phyloP scores from a whole-genome alignment of 2,329 filamentous ascomycete species.

The Periglandula ipomoeae region DNA sequence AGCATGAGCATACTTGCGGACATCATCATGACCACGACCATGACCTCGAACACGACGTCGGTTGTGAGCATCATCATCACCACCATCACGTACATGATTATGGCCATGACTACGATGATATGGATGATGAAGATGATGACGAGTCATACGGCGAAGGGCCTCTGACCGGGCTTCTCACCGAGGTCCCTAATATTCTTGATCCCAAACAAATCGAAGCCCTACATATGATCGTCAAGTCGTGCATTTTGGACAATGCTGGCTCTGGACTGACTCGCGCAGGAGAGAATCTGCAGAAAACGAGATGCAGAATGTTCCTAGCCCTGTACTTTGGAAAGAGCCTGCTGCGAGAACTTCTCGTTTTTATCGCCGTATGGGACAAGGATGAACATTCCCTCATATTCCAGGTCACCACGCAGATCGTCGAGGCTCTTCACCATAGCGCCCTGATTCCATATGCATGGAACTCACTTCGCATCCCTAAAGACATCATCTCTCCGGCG shows the following conservation, averaged over 20 bases:
- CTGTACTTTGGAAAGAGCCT: constrained; percentile 87
- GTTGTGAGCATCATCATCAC: constrained; percentile 21
- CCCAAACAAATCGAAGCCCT: constrained; percentile 93
- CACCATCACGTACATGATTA: constrained; percentile 29
- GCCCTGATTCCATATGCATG: constrained; percentile 87
- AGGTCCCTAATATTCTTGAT: constrained; percentile 88
- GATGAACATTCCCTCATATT: constrained; percentile 91
- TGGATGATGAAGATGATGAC: constrained; percentile 63
- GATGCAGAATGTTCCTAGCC: constrained; percentile 82
- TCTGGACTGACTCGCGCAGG: constrained; percentile 57
- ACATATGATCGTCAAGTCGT: constrained; percentile 95
- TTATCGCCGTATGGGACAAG: constrained; percentile 95
- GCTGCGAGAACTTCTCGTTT: constrained; percentile 82
- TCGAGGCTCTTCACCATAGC: constrained; percentile 84
- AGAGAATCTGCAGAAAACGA: constrained; percentile 80
- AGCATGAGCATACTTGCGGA: constrained; percentile 17
- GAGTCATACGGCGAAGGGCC: constrained; percentile 74
- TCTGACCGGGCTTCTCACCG: constrained; percentile 75
- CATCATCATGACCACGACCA: constrained; percentile 27
- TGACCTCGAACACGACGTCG: constrained; percentile 23
- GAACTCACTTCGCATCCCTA: constrained; percentile 81
- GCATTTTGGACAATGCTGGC: constrained; percentile 75
- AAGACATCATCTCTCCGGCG: constrained; percentile 91
- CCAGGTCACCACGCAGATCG: constrained; percentile 92
- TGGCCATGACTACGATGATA: constrained; percentile 39